Evolutionary conservation across 768 basidiomycete genomes (phyloP), one percentile per base, ranked within the genome.

Genomic region (Leccinellum rugosiceps): DNA sequence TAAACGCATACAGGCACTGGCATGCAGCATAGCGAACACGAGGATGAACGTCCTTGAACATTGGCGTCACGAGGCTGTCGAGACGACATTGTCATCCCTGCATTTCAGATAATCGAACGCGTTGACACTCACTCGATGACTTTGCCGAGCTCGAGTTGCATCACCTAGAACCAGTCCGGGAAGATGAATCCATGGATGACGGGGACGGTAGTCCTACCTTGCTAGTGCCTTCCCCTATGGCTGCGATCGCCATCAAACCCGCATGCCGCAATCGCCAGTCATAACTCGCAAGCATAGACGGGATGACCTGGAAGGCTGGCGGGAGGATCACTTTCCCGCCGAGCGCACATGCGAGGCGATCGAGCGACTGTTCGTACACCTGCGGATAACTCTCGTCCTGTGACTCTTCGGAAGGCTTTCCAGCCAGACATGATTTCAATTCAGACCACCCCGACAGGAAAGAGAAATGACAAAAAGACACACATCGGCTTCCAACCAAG

Each of bases 181-280:
- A 31, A 28, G 44, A 52, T 21, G 35, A 55, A 41, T 53, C 35
- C 21, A 44, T 51, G 55, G 48, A 34, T 14, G 26, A 19, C 15
- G 15, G 10, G 53, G 4, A 10, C 11, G 8, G 23, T 10, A 41
- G 15, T 62, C 69, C 23, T 46, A 86, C 84, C 76, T 85, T 87
- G 35, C 81, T 84, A 0, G 90, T 91, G 2, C 93, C 93, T 72
- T 94, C 93, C 0, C 85, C 91, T 51, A 94, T 87, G 0, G 87
- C 83, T 0, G 90, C 90, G 56, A 96, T 88, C 0, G 91, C 90
- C 83, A 93, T 90, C 25, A 95, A 74, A 11, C 89, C 93, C 0
- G 91, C 92, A 64, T 95, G 92, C 28, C 92, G 78, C 26, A 85
- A 80, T 52, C 90, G 79, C 94, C 94, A 96, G 71, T 94, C 90